Base-by-base conservation (phyloP, 2,329 filamentous ascomycete species). In the Ceratocystis papillata region DNA sequence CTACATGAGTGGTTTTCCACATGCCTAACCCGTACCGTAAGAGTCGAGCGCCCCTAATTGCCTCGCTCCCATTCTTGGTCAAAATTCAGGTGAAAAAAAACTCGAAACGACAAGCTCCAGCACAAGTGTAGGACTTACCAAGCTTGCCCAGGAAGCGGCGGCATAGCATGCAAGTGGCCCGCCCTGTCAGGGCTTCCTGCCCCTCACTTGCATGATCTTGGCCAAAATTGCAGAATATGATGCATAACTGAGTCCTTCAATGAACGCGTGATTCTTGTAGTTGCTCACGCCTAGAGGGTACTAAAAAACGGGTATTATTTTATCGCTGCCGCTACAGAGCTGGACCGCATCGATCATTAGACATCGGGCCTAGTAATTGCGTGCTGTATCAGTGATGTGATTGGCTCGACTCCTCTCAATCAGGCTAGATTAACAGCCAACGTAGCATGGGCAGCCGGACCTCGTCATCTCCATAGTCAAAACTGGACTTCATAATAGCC, bases 331-430 rank as follows among this genome's bases (percentile, higher is more conserved):
- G 12, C 44, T 30, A 17, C 12, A 33, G 61, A 63, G 37, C 20
- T 30, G 44, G 44, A 10, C 25, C 44, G 10, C 17, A 50, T 30
- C 12, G 46, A 15, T 33, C 15, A 5, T 30, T 59, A 59, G 22
- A 57, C 55, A 37, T 59, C 10, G 8, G 4, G 25, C 12, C 28
- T 59, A 63, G 65, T 48, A 66, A 76, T 76, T 72, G 73, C 74
- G 74, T 75, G 73, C 71, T 75, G 72, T 67, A 68, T 46, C 65
- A 30, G 63, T 15, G 7, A 17, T 60, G 15, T 72, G 65, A 75
- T 75, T 75, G 73, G 74, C 69, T 69, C 17, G 67, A 25, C 12
- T 61, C 63, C 55, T 66, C 68, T 65, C 64, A 64, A 45, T 65
- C 60, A 63, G 68, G 70, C 68, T 68, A 68, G 73, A 74, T 74